Evolutionary conservation across 73 alveolate species (phyloP).

Genomic region (Uronychia binucleata): DNA sequence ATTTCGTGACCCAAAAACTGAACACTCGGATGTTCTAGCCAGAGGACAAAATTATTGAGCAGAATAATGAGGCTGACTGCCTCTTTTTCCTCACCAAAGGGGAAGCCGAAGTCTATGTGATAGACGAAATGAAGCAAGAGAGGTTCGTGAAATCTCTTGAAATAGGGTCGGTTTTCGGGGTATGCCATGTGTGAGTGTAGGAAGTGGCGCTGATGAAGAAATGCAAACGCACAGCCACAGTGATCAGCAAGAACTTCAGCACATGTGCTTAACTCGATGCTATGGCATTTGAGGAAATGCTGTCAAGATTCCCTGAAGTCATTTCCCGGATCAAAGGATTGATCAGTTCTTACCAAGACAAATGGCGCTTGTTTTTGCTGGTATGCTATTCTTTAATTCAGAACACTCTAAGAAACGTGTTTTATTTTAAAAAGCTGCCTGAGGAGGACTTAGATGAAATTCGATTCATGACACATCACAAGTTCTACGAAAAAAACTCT

Average conservation of each 20-base stretch:
- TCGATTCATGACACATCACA: not conserved
- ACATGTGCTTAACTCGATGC: conserved; percentile 75
- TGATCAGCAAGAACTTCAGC: conserved; percentile 73
- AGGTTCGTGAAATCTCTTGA: conserved; percentile 67
- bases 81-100: conserved; percentile 51
- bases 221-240: conserved; percentile 90
- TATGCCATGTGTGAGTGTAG: not conserved
- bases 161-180: conserved; percentile 90
- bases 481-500: not conserved
- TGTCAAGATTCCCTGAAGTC: conserved; percentile 52
- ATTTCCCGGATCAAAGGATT: not conserved
- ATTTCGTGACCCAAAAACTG: conserved; percentile 22
- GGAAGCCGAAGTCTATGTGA: conserved; percentile 44
- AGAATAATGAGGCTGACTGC: conserved; percentile 16
- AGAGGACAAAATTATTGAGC: conserved; percentile 33
- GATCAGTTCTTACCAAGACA: not conserved
- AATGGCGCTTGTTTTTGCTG: not conserved
- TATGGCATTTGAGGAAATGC: conserved; percentile 69
- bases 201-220: conserved; percentile 88
- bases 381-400: not conserved
- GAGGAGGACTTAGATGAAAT: not conserved
- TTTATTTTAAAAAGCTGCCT: not conserved
- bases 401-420: not conserved
- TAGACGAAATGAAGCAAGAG: conserved; percentile 45
- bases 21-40: conserved; percentile 20